Percentiles rank a stretch among this genome's conserved stretches.
Conservation (phyloP, 2,329 filamentous ascomycete genomes). For the Pseudogymnoascus sp. region DNA sequence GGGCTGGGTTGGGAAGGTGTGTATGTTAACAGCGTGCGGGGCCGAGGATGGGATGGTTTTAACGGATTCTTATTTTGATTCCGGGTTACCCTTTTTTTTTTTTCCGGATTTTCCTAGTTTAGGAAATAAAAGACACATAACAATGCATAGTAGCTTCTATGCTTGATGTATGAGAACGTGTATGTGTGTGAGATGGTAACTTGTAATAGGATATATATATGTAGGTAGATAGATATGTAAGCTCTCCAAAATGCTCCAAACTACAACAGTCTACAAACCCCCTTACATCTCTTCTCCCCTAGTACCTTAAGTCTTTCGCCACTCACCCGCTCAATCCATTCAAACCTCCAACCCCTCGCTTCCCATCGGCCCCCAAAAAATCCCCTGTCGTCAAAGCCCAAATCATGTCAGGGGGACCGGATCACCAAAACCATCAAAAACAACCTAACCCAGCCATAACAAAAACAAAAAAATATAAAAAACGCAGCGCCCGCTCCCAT, state of each 20-base stretch:
- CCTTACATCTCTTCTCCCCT: not conserved
- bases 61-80: not conserved
- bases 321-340: not conserved
- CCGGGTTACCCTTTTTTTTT: not conserved
- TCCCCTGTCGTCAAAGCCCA: not conserved
- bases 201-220: not conserved
- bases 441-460: not conserved
- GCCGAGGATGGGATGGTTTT: not conserved
- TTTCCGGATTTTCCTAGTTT: not conserved
- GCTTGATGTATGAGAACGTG: too few species aligned
- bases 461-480: not conserved
- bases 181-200: not conserved
- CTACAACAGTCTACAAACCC: not conserved
- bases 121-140: conserved; percentile 7
- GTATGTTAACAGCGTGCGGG: not conserved
- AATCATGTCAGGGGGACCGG: not conserved
- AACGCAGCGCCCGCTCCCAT: not conserved
- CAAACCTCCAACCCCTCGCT: not conserved
- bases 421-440: not conserved
- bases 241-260: not conserved
- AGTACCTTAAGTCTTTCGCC: not conserved
- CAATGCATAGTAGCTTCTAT: not conserved
- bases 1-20: not conserved
- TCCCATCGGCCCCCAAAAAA: not conserved
- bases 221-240: not conserved